Evolutionary conservation across 306 rosid genomes (phyloP).

Genomic region (Castanea crenata): DNA sequence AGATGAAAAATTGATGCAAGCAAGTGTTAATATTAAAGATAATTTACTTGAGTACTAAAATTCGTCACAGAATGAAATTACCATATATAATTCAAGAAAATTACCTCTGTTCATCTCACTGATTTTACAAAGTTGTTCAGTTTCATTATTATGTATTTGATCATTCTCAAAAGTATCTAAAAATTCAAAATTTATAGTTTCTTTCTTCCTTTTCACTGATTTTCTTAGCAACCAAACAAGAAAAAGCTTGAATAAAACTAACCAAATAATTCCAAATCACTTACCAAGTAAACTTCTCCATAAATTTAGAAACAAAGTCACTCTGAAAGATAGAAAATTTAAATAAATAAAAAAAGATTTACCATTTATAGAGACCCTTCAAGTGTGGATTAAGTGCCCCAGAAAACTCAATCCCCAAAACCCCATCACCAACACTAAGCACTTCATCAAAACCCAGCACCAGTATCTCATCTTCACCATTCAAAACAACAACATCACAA

Average conservation of each 20-base stretch:
- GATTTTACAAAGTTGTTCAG: not conserved
- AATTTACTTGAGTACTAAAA: no score
- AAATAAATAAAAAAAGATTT: not conserved
- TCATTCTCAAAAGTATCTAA: not conserved
- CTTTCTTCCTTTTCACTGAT: not conserved
- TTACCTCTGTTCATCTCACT: not conserved
- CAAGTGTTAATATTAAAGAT: no score
- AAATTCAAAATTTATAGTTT: not conserved
- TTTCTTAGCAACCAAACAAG: not conserved
- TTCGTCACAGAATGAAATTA: no score
- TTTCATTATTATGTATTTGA: not conserved
- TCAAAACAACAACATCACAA: conserved; percentile 46
- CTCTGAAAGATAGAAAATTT: no score
- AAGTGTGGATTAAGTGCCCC: conserved; percentile 51
- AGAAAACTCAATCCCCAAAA: conserved; percentile 52
- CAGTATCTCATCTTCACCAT: conserved; percentile 50
- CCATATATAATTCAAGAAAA: not conserved
- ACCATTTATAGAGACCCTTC: conserved; percentile 60
- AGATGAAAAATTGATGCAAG: no score
- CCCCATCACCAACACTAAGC: conserved; percentile 52
- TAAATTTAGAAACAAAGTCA: no score
- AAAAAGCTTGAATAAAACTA: not conserved
- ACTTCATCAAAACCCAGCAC: conserved; percentile 50
- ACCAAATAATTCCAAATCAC: not conserved
- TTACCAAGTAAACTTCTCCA: not conserved